Evolutionary conservation across 306 rosid species (phyloP), one percentile per base, ranked within the genome.

Genomic region (Oxytropis ochrocephala): DNA sequence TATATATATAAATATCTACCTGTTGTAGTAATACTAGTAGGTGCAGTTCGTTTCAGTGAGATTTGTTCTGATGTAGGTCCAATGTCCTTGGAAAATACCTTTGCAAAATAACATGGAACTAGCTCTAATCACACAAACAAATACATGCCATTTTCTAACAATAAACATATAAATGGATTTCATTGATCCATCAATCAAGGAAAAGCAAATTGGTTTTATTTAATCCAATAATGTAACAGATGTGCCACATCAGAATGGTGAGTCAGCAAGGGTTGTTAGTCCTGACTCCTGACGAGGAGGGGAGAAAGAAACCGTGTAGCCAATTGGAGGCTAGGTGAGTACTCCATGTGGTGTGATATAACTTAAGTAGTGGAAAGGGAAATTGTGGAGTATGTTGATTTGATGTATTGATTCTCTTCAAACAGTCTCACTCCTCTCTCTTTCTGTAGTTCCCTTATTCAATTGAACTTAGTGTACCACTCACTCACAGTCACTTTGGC

Each of bases 1-100:
- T 11, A 17, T 11, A 17, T n/a, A 50, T 8, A 17, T 46, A 55
- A 54, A 46, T 74, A 90, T 58, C 55, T 74, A 90, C 96, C 87
- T 53, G 55, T 24, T 24, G 29, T 24, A 2, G 27, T 21, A 21
- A 2, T 16, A 59, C 3, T 47, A 58, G 81, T 50, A 43, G 85
- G 69, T 60, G 80, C 64, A 41, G 75, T 44, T 48, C 13, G 64
- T 67, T 53, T 67, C 53, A 35, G 55, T 36, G 75, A 30, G 29
- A 55, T 60, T 16, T 57, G 79, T 64, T 75, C 58, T 35, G 72
- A 60, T 38, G 82, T 69, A 82, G 85, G 80, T 18, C 78, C 87
- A 62, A 84, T 49, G 69, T 87, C 91, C 89, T 86, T 90, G 44
- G 88, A 78, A 68, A 93, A 88, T 16, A 90, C 87, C 97, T 93